Base-by-base conservation (phyloP, 2,329 filamentous ascomycete species). In the Fusarium sp. region DNA sequence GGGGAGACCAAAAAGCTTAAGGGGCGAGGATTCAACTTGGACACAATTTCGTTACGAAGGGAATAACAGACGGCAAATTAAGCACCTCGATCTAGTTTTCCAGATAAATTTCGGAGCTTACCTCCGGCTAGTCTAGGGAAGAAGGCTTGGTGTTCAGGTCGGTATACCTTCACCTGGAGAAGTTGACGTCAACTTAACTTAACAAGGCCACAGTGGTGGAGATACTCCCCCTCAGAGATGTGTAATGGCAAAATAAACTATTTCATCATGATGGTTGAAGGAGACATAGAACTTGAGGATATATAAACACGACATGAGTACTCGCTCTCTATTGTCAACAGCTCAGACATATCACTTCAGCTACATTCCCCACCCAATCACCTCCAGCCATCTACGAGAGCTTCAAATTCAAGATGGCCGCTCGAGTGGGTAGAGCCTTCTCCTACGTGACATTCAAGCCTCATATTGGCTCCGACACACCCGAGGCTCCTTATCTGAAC, bases 401-500 rank as follows among this genome's bases (percentile, higher is more conserved):
- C 11, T 40, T 33, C 52, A 40, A 23, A 38, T 10, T 26, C 26
- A 46, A 33, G 10, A 70, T 67, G 42, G 7, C n/a, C 17, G 23
- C 40, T 26, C 26, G 23, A 23, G 26, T 60, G 14, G 20, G 33
- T 5, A 56, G 27, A 32, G 38, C 13, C 17, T 26, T 69, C 20
- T 71, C 64, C 17, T 37, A 44, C n/a, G 6, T 65, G 11, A 44
- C 45, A 4, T 42, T 64, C 27, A 71, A 60, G 42, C 68, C 68
- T 42, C n/a, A 42, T 2, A 38, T 42, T 2, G 50, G 33, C 27
- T 27, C 20, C 32, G 42, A 73, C 4, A 58, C 44, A 38, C 23
- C 63, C 5, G 73, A 77, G 6, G 73, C 76, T 3, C 83, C 84
- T 6, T 82, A 81, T 60, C 77, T 89, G 27, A 85, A 89, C 75